Evolutionary conservation across 1,139 yeast genomes (phyloP).

Genomic region (Blastobotrys proliferans): DNA sequence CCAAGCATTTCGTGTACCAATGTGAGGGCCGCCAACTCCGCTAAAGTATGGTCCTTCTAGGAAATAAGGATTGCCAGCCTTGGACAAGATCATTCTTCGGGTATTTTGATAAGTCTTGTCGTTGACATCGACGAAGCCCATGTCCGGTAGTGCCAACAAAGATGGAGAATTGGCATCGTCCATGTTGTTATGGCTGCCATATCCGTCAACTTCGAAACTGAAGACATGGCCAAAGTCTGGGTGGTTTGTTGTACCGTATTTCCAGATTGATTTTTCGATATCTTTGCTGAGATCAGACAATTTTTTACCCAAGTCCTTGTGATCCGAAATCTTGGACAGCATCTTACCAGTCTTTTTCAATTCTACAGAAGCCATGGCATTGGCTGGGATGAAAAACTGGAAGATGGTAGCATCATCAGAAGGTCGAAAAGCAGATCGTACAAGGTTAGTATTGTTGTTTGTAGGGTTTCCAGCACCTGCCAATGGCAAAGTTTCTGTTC

Average conservation of each 20-base stretch:
- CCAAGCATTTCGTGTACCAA: conserved; percentile 81
- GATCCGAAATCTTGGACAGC: conserved; percentile 17
- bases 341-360: conserved; percentile 35
- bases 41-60: conserved; percentile 57
- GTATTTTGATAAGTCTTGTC: conserved; percentile 71
- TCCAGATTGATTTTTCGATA: conserved; percentile 54
- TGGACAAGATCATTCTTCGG: conserved; percentile 65
- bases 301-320: conserved; percentile 24
- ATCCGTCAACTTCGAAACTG: conserved; percentile 87
- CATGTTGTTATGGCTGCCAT: conserved; percentile 65
- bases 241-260: conserved; percentile 60
- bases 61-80: conserved; percentile 74
- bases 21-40: conserved; percentile 91
- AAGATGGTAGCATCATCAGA: conserved; percentile 79
- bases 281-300: conserved; percentile 39
- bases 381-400: conserved; percentile 80
- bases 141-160: conserved; percentile 68
- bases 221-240: conserved; percentile 67
- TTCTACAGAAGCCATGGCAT: conserved; percentile 68
- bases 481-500: conserved; percentile 73
- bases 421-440: conserved; percentile 81
- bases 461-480: conserved; percentile 82
- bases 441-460: conserved; percentile 57
- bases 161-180: conserved; percentile 91
- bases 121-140: conserved; percentile 52